Base-by-base conservation (phyloP, 805 yeast species). In the Brettanomyces anomalus region DNA sequence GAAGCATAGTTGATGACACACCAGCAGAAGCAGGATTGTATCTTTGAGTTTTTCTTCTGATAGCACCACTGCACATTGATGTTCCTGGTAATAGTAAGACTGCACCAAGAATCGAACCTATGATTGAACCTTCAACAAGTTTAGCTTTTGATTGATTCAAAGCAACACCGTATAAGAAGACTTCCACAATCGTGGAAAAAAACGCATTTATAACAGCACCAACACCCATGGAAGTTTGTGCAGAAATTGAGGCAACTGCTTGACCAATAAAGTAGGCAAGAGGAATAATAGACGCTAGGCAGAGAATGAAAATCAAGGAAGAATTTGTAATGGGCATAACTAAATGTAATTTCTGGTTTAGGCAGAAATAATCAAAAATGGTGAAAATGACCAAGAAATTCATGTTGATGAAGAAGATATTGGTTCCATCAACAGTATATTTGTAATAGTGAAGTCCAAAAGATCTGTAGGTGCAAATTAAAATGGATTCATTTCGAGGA, bases 181-280 rank as follows among this genome's bases (percentile, higher is more conserved):
- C 84, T 60, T 93, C 98, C 5, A 93, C 97, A 40, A 93, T 74
- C 0, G 98, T 89, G 2, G 97, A 89, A 70, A 93, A 93, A 56
- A 93, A 90, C 0, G 98, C 98, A 61, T 93, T 93, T 53, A 93
- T 88, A 0, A 89, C 96, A 1, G 98, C 98, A 67, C 97, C 97
- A 46, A 93, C 79, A 24, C 97, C 97, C 98, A 93, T 93, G 0
- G 97, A 89, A 0, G 97, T 86, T 65, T 93, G 98, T 0, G 98
- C 97, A 5, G 96, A 85, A 46, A 93, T 93, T 2, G 97, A 89
- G 0, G 98, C 98, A n/a, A 93, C 98, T 5, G 97, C 97, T 62
- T 90, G 97, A 3, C 98, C 98, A 53, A 93, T 89, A 64, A 88
- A 93, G 58, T 93, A 90, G 0, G 98, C 97, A 50, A 93, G 68